Evolutionary conservation across 768 basidiomycete species (phyloP).

Genomic region (Pleurotus giganteus): DNA sequence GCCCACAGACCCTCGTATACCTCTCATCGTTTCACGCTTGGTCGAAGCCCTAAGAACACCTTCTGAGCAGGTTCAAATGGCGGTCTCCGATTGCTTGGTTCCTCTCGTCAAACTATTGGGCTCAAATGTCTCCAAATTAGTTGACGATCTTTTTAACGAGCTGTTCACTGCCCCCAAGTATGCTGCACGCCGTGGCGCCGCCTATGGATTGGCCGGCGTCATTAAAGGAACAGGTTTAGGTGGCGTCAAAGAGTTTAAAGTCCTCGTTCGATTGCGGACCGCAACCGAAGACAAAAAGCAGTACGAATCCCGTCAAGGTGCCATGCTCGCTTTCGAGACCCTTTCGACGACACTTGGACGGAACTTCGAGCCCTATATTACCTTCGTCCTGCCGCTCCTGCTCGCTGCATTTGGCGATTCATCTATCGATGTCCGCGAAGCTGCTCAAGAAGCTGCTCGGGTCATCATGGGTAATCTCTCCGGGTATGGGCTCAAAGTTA

Average conservation of each 20-base stretch:
- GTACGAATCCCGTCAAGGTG: constrained; percentile 86
- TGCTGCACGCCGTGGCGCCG: constrained; percentile 92
- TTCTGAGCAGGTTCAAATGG: constrained; percentile 93
- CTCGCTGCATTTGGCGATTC: constrained; percentile 86
- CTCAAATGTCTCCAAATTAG: constrained; percentile 56
- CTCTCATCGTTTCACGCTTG: constrained; percentile 77
- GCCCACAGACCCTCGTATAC: constrained; percentile 71
- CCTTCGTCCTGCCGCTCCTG: constrained; percentile 77
- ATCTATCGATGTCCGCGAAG: constrained; percentile 86
- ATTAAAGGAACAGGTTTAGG: constrained; percentile 89
- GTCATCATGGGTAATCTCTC: constrained; percentile 96
- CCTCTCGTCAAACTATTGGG: constrained; percentile 77
- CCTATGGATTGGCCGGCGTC: constrained; percentile 92
- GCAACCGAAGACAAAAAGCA: constrained; percentile 89
- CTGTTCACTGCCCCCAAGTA: constrained; percentile 83
- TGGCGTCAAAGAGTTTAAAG: constrained; percentile 79
- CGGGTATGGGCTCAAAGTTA: constrained; percentile 93
- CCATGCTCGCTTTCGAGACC: constrained; percentile 94
- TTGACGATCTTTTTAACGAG: constrained; percentile 75
- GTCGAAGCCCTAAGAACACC: constrained; percentile 92
- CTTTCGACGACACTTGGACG: constrained; percentile 84
- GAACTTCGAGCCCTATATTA: constrained; percentile 91
- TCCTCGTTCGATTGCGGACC: constrained; percentile 68
- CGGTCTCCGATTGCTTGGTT: constrained; percentile 92
- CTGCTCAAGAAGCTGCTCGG: constrained; percentile 86